Evolutionary conservation across 1,284 basidiomycete species (phyloP).

Genomic region (Malassezia sp.): DNA sequence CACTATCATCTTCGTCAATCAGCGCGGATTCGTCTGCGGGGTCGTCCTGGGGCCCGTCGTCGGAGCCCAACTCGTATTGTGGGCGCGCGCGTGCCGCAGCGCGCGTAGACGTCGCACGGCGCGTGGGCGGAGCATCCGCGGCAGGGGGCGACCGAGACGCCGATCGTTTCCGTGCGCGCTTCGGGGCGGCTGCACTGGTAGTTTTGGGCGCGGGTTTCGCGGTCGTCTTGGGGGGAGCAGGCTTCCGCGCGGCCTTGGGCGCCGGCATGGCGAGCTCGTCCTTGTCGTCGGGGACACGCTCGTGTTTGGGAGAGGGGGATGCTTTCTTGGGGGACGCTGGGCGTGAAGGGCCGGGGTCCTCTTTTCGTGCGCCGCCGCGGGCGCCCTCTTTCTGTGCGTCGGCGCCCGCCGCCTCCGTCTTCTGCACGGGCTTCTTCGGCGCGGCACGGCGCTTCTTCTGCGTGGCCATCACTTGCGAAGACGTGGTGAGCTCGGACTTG

Average conservation of each 20-base stretch:
- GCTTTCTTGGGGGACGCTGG: not conserved
- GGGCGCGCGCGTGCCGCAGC: constrained; percentile 9
- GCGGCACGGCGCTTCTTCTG: constrained; percentile 21
- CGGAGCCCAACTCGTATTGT: constrained; percentile 4
- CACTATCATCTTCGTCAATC: constrained; percentile 10
- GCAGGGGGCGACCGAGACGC: too few relatives aligned
- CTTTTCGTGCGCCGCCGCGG: not conserved
- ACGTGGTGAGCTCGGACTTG: constrained; percentile 34
- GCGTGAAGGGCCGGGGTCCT: not conserved
- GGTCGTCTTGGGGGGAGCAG: constrained; percentile 1
- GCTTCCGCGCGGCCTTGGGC: constrained; percentile 12
- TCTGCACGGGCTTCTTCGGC: constrained; percentile 16
- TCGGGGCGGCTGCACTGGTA: not conserved
- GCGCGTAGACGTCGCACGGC: constrained; percentile 9
- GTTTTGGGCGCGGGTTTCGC: constrained; percentile 3
- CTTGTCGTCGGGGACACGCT: constrained; percentile 23
- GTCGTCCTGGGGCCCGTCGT: constrained; percentile 3
- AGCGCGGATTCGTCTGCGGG: constrained; percentile 4
- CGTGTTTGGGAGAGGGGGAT: constrained; percentile 11
- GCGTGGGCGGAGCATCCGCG: constrained; percentile 6
- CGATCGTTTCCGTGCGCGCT: not conserved
- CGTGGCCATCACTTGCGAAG: constrained; percentile 10
- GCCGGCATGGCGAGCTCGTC: constrained; percentile 18
- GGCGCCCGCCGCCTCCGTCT: constrained; percentile 7
- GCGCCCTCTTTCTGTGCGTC: not conserved